Conservation (phyloP, 306 rosid genomes). For the Cajanus cajan region DNA sequence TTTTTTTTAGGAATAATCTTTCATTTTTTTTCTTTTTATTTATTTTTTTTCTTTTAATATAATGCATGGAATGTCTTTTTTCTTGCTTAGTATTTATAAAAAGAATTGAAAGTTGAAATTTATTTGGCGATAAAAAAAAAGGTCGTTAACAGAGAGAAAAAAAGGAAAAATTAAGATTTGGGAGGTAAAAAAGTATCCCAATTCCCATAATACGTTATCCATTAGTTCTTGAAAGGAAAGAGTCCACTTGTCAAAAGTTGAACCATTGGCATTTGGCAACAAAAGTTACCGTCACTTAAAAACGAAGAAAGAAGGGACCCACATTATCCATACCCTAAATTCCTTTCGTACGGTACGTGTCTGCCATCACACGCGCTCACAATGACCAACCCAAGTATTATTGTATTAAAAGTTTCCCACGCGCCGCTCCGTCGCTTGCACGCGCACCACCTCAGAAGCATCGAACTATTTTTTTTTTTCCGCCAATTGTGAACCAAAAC, state of each 20-base stretch:
- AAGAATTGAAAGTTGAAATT: no score
- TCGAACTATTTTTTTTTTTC: not conserved
- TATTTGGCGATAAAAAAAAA: no score
- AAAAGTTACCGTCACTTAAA: not conserved
- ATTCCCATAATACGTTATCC: not conserved
- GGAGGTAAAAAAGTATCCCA: no score
- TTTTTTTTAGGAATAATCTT: no score
- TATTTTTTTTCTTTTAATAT: no score
- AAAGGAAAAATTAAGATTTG: not conserved
- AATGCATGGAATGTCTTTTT: no score
- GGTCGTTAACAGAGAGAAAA: not conserved
- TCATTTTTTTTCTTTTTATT: no score
- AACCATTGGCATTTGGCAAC: not conserved
- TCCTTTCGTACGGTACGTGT: not conserved
- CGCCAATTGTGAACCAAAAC: not conserved
- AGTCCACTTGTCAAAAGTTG: not conserved
- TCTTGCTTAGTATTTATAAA: no score
- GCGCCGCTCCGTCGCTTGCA: not conserved
- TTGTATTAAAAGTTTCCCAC: not conserved
- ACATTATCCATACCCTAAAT: not conserved
- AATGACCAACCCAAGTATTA: not conserved
- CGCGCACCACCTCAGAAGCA: not conserved
- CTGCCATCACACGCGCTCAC: conserved; percentile 9
- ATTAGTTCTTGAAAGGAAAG: not conserved
- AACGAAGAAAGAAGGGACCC: not conserved